Evolutionary conservation across 331 rosid species (phyloP), one percentile per base, ranked within the genome.

Genomic region (Spiraea crenata): DNA sequence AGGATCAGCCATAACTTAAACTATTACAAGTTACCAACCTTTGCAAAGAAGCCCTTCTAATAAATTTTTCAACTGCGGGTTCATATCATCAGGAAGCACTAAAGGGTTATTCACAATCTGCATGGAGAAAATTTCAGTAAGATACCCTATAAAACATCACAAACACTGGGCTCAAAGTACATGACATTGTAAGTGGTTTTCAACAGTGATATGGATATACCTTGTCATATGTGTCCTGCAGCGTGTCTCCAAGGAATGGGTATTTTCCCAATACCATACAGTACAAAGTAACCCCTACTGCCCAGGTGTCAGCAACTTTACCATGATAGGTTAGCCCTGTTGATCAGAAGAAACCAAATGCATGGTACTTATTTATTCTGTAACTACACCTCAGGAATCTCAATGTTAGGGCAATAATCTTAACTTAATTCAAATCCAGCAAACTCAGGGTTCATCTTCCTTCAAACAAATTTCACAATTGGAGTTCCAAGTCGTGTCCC

Each of bases 261-360:
- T 90, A 88, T 47, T 82, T 86, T 40, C 98, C 98, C 67, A 87
- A 48, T 46, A 88, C 70, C 98, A 92, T 85, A 78, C 91, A 92
- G 82, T 92, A 90, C 85, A 92, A 76, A 68, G 96, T 88, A 67
- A 92, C 93, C 71, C 98, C 98, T 14, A 92, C 84, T 1, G 98
- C 98, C 98, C 98, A 92, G 2, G 98, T 92, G 84, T 92, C 98
- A 3, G 98, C 96, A 65, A 83, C 87, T 85, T 78, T 88, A 47
- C 98, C 98, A 47, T 75, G 82, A 79, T 92, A 92, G 19, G 92
- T 88, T 66, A 88, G 81, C 71, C 98, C 98, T 92, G 69, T 73
- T 19, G 16, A 57, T 44, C 49, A 55, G 50, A 16, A 54, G 52
- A 34, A 49, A 67, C 48, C 11, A 13, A 17, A 42, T 16, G 37